phyloP scores from a whole-genome alignment of 1,284 basidiomycete species.

The Fistulinella cinereoalba region DNA sequence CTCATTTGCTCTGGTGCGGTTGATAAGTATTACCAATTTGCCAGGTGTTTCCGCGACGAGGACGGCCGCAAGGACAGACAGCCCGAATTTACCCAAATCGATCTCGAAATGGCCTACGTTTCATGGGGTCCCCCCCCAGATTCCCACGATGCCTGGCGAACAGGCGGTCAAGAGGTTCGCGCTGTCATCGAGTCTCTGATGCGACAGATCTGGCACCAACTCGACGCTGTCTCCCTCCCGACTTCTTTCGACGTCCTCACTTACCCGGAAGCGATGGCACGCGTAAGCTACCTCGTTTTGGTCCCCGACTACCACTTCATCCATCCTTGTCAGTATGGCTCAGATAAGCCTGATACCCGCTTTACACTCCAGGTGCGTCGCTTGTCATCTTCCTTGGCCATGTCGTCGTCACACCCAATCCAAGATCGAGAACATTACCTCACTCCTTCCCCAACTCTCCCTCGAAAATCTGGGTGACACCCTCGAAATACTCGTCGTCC shows the following conservation, averaged over 20 bases:
- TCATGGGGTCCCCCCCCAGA: slow-evolving; percentile 52
- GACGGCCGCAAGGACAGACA: slow-evolving; percentile 92
- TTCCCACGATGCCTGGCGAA: slow-evolving; percentile 60
- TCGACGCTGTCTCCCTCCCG: slow-evolving; percentile 59
- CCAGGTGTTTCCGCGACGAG: slow-evolving; percentile 93
- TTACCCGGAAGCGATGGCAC: slow-evolving; percentile 82
- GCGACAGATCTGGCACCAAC: slow-evolving; percentile 68
- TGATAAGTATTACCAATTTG: slow-evolving; percentile 90
- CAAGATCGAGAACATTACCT: slow-evolving; percentile 53
- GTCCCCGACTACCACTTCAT: slow-evolving; percentile 9
- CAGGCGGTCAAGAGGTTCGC: slow-evolving; percentile 81
- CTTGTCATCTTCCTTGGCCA: not conserved
- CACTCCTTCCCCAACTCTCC: slow-evolving; percentile 41
- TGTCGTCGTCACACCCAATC: slow-evolving; percentile 18
- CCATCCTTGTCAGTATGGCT: slow-evolving; percentile 66
- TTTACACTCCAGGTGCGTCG: slow-evolving; percentile 75
- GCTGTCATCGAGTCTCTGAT: slow-evolving; percentile 72
- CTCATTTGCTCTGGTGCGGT: slow-evolving; percentile 89
- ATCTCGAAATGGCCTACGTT: slow-evolving; percentile 95
- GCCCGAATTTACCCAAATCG: slow-evolving; percentile 95
- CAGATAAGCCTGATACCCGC: slow-evolving; percentile 92
- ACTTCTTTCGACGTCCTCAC: slow-evolving; percentile 74
- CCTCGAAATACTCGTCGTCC: slow-evolving; percentile 58
- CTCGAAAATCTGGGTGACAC: slow-evolving; percentile 42
- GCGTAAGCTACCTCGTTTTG: slow-evolving; percentile 48